Percentiles rank a stretch among this genome's conserved stretches.
phyloP scores from a whole-genome alignment of 805 yeast species.

The Komagataella kurtzmanii region DNA sequence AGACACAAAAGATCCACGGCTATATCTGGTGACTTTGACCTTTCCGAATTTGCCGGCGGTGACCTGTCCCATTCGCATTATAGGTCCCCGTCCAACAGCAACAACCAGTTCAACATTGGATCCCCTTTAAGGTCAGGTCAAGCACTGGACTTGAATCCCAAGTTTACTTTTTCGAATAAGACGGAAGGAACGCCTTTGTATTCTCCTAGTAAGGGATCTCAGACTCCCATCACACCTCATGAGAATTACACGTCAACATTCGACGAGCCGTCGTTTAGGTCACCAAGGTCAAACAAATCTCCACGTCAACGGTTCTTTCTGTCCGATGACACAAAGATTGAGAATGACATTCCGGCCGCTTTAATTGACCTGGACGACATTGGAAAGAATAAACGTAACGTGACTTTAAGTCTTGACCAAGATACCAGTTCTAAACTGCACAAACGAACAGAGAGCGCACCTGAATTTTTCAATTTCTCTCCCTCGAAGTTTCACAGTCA shows the following conservation, averaged over 20 bases:
- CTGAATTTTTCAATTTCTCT: neutral
- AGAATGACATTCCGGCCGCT: neutral
- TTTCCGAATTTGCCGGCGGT: constrained; percentile 1
- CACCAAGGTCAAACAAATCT: neutral
- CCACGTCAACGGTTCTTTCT: neutral
- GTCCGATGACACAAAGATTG: neutral
- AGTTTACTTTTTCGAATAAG: neutral
- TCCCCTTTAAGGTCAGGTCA: neutral
- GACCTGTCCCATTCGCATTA: neutral
- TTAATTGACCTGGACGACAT: neutral
- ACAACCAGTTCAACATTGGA: neutral
- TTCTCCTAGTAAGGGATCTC: neutral
- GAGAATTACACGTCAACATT: neutral
- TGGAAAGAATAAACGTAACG: neutral
- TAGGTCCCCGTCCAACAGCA: constrained; percentile 4
- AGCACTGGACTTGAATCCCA: neutral
- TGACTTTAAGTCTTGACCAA: neutral
- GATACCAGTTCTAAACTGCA: neutral
- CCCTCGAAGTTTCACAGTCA: neutral
- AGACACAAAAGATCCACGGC: constrained; percentile 82
- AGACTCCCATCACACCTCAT: neutral
- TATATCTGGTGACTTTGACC: constrained; percentile 74
- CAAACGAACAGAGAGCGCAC: neutral
- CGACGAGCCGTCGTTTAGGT: neutral
- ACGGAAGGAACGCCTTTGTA: neutral